Evolutionary conservation across 148 eudicot species (phyloP).

Genomic region (Cornus kousa): DNA sequence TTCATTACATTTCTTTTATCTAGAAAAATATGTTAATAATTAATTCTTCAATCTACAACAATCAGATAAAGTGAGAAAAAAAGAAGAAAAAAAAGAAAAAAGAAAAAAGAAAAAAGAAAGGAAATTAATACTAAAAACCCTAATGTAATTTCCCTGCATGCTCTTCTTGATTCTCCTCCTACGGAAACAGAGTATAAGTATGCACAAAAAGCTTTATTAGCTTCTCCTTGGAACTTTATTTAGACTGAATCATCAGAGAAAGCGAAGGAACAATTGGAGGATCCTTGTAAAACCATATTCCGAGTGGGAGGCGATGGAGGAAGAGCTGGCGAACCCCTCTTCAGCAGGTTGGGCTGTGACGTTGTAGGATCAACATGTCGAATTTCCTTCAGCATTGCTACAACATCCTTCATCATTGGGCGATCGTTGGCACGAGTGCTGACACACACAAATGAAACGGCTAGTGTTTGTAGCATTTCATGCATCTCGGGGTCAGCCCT

Average conservation of each 20-base stretch:
- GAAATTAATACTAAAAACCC: not conserved
- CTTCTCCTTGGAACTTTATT: slow-evolving; percentile 9
- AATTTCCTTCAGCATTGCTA: slow-evolving; percentile 92
- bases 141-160: not conserved
- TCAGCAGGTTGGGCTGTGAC: slow-evolving; percentile 48
- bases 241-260: slow-evolving; percentile 83
- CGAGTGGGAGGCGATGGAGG: slow-evolving; percentile 47
- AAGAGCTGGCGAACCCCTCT: slow-evolving; percentile 36
- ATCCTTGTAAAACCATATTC: slow-evolving; percentile 57
- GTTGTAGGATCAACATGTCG: slow-evolving; percentile 52
- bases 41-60: slow-evolving; percentile 7
- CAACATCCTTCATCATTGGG: slow-evolving; percentile 90
- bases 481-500: slow-evolving; percentile 93
- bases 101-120: not conserved
- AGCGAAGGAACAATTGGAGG: slow-evolving; percentile 82
- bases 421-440: slow-evolving; percentile 74
- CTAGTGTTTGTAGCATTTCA: slow-evolving; percentile 88
- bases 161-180: slow-evolving; percentile 16
- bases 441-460: slow-evolving; percentile 80
- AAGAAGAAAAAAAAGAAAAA: not conserved
- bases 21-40: not conserved
- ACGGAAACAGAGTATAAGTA: not conserved
- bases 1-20: not conserved
- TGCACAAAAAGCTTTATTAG: not conserved
- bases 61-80: not conserved